Base-by-base conservation (phyloP, 805 yeast species). In the Candida hungchunana region DNA sequence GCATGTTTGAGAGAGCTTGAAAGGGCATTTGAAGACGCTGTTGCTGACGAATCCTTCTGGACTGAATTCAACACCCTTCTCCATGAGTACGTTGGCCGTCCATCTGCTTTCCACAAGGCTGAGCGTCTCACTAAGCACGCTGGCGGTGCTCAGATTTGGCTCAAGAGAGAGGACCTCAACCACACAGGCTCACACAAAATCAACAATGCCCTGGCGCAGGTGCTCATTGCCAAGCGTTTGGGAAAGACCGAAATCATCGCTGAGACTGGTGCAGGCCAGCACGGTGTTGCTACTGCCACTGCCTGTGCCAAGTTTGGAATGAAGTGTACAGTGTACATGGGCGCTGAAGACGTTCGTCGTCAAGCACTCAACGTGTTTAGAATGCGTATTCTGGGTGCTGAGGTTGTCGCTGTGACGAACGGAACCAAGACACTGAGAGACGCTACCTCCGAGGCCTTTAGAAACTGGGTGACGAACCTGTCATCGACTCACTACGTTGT, bases 301-400 rank as follows among this genome's bases (percentile, higher is more conserved):
- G 95, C 94, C 0, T 81, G 89, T 70, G 95, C 95, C 46, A 83
- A 83, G 56, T 84, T 93, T 51, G 98, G 98, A 34, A 62, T 93
- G 63, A 76, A 83, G 59, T 93, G 98, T 69, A 86, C 86, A 12
- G 95, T 93, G 23, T 90, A 77, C 57, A 93, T 93, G 99, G 99
- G 99, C 45, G 97, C 97, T 29, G 98, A 93, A 66, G 99, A 93
- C 67, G 96, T 86, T 29, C 82, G 96, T 62, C 85, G 99, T 65
- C 99, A 93, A 72, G 97, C 99, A 11, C 71, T 93, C 48, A 93
- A 93, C 56, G 99, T 93, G 26, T 93, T 93, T 73, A 79, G 99
- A 70, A 93, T 93, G 95, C 75, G 87, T 62, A 82, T 93, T 32
- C 70, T 93, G 44, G 99, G 99, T 50, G 99, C 99, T 26, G 81